Evolutionary conservation across 2,329 filamentous ascomycete species (phyloP).

Genomic region (Pseudogymnoascus sp.): DNA sequence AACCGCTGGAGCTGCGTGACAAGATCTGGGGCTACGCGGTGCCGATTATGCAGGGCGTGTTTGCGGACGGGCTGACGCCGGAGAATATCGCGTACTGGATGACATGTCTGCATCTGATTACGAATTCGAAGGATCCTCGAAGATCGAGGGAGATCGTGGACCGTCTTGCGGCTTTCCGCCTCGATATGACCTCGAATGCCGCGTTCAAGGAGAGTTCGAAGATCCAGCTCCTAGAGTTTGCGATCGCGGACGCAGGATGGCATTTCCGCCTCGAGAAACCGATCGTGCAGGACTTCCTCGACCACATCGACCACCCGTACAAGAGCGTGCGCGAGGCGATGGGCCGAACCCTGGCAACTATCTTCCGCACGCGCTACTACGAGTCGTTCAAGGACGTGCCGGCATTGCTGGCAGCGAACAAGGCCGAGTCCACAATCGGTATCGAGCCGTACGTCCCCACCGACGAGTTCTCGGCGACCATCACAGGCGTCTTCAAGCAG

Average conservation of each 20-base stretch:
- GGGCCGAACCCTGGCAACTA: constrained; percentile 76
- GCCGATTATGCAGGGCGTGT: constrained; percentile 75
- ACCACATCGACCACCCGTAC: constrained; percentile 92
- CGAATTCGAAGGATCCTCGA: constrained; percentile 84
- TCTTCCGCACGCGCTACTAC: constrained; percentile 86
- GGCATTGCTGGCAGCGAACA: constrained; percentile 69
- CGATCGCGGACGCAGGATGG: constrained; percentile 85
- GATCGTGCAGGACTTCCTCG: constrained; percentile 79
- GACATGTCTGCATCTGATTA: constrained; percentile 80
- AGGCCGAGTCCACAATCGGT: constrained; percentile 70
- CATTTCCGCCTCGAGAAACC: constrained; percentile 88
- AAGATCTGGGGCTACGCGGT: constrained; percentile 84
- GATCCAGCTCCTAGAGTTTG: constrained; percentile 81
- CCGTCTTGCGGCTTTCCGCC: constrained; percentile 71
- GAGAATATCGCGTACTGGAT: constrained; percentile 95
- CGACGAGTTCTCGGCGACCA: constrained; percentile 62
- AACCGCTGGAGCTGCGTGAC: constrained; percentile 63
- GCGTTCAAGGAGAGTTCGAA: constrained; percentile 99
- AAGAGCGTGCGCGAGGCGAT: constrained; percentile 95
- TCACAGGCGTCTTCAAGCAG: constrained; percentile 66
- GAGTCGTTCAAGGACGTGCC: constrained; percentile 82
- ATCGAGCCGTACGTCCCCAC: constrained; percentile 73
- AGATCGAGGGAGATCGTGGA: constrained; percentile 80
- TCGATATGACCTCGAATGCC: constrained; percentile 92
- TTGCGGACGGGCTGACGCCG: constrained; percentile 85